These are phyloP conservation scores for Xylariaceae sp. DNA, from an alignment of 2,329 filamentous ascomycete species.

Conservation along the genomic window DNA sequence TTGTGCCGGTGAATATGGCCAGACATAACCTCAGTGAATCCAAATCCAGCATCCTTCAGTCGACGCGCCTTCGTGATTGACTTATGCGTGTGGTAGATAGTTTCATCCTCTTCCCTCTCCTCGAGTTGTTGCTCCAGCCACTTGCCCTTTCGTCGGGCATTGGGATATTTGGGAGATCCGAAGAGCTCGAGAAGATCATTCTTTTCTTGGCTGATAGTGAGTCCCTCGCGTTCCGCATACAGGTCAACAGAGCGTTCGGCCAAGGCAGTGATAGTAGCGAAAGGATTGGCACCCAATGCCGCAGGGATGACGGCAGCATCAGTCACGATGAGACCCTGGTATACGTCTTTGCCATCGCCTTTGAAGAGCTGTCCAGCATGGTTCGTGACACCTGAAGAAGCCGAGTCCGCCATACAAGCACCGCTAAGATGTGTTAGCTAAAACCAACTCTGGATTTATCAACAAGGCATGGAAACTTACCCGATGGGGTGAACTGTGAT, in stretches of 20 bases:
- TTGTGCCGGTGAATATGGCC: constrained; percentile 50
- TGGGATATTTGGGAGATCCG: constrained; percentile 42
- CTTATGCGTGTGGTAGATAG: constrained; percentile 34
- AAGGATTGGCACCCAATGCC: constrained; percentile 62
- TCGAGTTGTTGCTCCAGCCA: constrained; percentile 21
- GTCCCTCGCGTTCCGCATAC: constrained; percentile 38
- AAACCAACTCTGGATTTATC: neutral
- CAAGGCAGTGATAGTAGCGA: constrained; percentile 66
- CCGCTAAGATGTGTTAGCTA: constrained; percentile 40
- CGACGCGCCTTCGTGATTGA: constrained; percentile 41
- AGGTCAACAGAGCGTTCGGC: constrained; percentile 59
- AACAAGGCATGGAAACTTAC: constrained; percentile 32
- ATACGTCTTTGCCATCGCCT: constrained; percentile 46
- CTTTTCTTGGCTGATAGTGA: constrained; percentile 43
- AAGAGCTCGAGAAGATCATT: constrained; percentile 53
- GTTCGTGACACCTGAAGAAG: constrained; percentile 55
- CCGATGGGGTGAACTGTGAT: constrained; percentile 66
- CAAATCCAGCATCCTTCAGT: constrained; percentile 47
- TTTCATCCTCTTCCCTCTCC: constrained; percentile 33
- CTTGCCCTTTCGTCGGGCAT: constrained; percentile 17
- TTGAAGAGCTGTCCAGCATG: constrained; percentile 58
- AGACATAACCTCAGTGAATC: constrained; percentile 62
- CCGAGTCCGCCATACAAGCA: constrained; percentile 59
- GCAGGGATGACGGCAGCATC: constrained; percentile 60
- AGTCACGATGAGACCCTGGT: constrained; percentile 57